Base-by-base conservation (phyloP, 441 rosid genomes). In the Syzygium malaccense region DNA sequence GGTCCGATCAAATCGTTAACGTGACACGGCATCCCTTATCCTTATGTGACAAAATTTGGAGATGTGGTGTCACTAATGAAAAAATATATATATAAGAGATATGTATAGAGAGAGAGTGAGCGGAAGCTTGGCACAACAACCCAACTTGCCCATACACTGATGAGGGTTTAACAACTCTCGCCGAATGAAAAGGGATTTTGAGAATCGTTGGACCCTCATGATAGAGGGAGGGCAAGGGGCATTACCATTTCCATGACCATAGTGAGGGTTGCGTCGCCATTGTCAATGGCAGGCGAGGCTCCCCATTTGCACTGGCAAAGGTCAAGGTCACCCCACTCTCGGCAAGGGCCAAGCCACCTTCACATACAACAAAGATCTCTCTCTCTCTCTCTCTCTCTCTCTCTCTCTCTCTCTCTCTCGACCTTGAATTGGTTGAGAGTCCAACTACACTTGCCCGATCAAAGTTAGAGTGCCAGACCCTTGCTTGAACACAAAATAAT, bases 381-480 rank as follows among this genome's bases (percentile, higher is more conserved):
- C 19, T 2, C 6, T 1, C 4, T 8, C 10, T 10, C 0, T 26
- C 11, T 8, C 14, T 25, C n/a, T 10, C 2, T 28, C 62, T 5
- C 25, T 13, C 25, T 26, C 30, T 12, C 64, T 2, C 19, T 2
- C 6, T 0, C 54, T 51, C 53, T 51, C 53, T 3, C 53, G 14
- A 3, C 14, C 13, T 11, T 2, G 53, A 60, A 60, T 60, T 60
- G 60, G 60, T 56, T 56, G 17, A 28, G 66, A 60, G 66, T 60
- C 66, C 64, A 58, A 60, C 66, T 60, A 5, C 66, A 60, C 30
- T 60, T 28, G 66, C 18, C 4, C 8, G 8, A 60, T 28, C 32
- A 60, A 11, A 60, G 66, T 28, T 0, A 14, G 17, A 28, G 66
- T 60, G 30, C 18, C 14, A 28, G 32, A n/a, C 66, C 66, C 8